phyloP scores from a whole-genome alignment of 2,329 filamentous ascomycete species.

The Pseudogymnoascus sp. region DNA sequence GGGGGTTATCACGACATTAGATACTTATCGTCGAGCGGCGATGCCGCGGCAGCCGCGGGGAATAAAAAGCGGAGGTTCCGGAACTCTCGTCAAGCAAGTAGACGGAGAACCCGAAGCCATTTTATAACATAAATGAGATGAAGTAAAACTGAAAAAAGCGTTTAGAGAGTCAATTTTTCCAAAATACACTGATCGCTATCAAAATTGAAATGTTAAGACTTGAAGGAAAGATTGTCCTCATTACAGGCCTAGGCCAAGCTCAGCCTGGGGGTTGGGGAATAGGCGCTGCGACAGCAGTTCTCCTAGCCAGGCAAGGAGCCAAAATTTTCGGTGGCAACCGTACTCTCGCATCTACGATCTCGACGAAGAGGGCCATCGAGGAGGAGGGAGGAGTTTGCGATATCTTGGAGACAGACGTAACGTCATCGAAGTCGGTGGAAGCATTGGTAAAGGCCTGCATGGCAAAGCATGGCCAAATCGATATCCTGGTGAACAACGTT shows the following conservation, averaged over 20 bases:
- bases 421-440: slow-evolving; percentile 41
- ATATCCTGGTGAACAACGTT: slow-evolving; percentile 53
- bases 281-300: slow-evolving; percentile 38
- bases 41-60: not conserved
- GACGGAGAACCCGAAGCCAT: not conserved
- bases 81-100: not conserved
- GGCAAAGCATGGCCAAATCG: slow-evolving; percentile 43
- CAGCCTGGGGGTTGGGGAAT: slow-evolving; percentile 41
- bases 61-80: not conserved
- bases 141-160: not conserved
- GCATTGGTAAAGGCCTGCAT: slow-evolving; percentile 43
- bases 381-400: slow-evolving; percentile 29
- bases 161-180: not conserved
- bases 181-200: not conserved
- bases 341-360: slow-evolving; percentile 31
- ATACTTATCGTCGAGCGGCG: not conserved
- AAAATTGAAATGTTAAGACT: slow-evolving; percentile 29
- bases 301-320: slow-evolving; percentile 38
- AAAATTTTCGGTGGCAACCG: slow-evolving; percentile 41
- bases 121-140: not conserved
- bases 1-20: not conserved
- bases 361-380: slow-evolving; percentile 33
- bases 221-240: slow-evolving; percentile 32
- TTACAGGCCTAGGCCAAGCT: slow-evolving; percentile 35
- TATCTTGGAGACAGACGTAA: slow-evolving; percentile 42